Conservation (phyloP, 768 basidiomycete species). For the Royoungia palumana region DNA sequence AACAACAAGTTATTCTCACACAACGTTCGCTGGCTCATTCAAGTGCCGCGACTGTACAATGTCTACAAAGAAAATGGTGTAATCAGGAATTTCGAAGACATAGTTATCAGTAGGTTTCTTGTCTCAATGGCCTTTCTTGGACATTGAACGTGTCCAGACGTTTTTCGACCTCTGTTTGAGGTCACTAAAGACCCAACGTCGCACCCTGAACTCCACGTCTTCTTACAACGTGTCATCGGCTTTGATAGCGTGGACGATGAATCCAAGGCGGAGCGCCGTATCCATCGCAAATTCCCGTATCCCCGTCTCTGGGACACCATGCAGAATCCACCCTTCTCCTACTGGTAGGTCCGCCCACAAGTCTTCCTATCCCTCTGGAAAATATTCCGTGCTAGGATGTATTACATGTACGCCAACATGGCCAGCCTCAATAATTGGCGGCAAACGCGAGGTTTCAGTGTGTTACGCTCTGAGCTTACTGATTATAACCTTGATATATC, state of each 20-base stretch:
- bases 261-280: constrained; percentile 86
- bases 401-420: constrained; percentile 98
- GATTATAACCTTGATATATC: constrained; percentile 1
- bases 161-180: constrained; percentile 92
- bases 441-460: constrained; percentile 84
- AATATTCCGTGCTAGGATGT: constrained; percentile 55
- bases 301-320: constrained; percentile 85
- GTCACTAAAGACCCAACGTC: constrained; percentile 87
- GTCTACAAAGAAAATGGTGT: constrained; percentile 89
- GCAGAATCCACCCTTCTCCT: constrained; percentile 92
- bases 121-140: not conserved
- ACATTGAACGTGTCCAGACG: constrained; percentile 49
- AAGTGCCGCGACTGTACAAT: constrained; percentile 91
- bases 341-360: constrained; percentile 60
- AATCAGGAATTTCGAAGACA: constrained; percentile 84
- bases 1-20: constrained; percentile 91
- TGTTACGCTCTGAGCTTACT: constrained; percentile 27
- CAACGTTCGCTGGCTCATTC: constrained; percentile 97
- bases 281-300: constrained; percentile 92
- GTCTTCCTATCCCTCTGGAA: constrained; percentile 2
- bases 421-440: constrained; percentile 94
- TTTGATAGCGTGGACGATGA: constrained; percentile 99
- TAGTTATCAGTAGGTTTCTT: constrained; percentile 71
- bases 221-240: constrained; percentile 92
- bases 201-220: constrained; percentile 93